Conservation (phyloP, 2,329 filamentous ascomycete species). For the Scedosporium aurantiacum region DNA sequence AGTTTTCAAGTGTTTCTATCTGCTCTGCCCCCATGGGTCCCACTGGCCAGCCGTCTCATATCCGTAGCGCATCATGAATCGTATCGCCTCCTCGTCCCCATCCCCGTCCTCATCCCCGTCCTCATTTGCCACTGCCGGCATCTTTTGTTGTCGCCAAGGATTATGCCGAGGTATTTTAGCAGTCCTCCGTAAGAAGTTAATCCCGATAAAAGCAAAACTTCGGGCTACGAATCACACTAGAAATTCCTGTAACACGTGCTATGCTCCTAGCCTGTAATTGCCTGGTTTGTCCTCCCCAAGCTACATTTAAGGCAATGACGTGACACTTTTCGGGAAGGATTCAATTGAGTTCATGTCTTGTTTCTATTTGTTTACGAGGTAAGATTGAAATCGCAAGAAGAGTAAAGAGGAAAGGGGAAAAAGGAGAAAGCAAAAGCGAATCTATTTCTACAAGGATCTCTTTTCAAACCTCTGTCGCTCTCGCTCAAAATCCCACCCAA, state of each 20-base stretch:
- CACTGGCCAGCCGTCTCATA: too few relatives aligned
- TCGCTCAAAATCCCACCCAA: background rate
- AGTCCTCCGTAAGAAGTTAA: background rate
- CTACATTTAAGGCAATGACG: constrained; percentile 2
- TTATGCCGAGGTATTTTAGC: background rate
- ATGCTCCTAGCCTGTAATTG: background rate
- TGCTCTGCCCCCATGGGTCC: too few relatives aligned
- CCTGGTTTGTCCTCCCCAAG: background rate
- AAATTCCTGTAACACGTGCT: background rate
- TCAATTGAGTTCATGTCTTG: background rate
- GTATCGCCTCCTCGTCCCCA: background rate
- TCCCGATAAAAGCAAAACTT: background rate
- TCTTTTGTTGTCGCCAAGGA: background rate
- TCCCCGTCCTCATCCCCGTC: background rate
- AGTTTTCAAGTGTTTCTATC: too few relatives aligned
- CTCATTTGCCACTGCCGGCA: background rate
- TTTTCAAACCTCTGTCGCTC: background rate
- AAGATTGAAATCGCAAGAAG: background rate
- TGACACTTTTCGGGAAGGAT: background rate
- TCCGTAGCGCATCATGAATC: background rate
- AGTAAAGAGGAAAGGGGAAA: too few relatives aligned
- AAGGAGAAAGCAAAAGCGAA: too few relatives aligned
- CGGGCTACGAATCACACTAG: background rate
- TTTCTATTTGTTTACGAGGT: background rate
- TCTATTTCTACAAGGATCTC: too few relatives aligned